Conservation (phyloP, 148 eudicot genomes). For the Silene conica region DNA sequence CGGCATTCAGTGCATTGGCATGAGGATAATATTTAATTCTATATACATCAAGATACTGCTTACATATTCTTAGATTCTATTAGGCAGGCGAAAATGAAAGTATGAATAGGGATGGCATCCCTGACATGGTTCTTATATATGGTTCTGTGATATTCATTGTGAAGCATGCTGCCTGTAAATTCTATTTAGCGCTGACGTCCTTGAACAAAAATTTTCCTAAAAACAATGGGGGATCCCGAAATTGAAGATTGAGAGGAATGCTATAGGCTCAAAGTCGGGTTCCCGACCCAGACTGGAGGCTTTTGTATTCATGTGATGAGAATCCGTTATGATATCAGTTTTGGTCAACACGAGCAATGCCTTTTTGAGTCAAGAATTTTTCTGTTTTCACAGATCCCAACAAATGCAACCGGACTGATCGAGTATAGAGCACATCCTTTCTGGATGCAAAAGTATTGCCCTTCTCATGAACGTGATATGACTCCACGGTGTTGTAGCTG, state of each 20-base stretch:
- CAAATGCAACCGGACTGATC: constrained; percentile 72
- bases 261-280: too few species aligned
- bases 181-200: too few species aligned
- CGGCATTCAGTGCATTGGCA: neutral
- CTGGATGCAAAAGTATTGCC: constrained; percentile 98
- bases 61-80: neutral
- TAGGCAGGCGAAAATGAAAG: too few species aligned
- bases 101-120: too few species aligned
- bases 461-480: constrained; percentile 77
- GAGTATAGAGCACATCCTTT: constrained; percentile 97
- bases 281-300: too few species aligned
- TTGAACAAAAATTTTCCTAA: too few species aligned
- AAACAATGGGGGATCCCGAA: too few species aligned
- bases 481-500: constrained; percentile 99
- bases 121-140: neutral
- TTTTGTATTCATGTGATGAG: neutral
- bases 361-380: neutral
- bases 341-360: neutral
- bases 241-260: too few species aligned
- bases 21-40: neutral
- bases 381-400: constrained; percentile 53
- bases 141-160: constrained; percentile 1
- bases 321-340: neutral
- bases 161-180: neutral
- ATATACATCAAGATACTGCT: neutral